Conservation (phyloP, 139 green algal species). For the Chlorella ohadii region DNA sequence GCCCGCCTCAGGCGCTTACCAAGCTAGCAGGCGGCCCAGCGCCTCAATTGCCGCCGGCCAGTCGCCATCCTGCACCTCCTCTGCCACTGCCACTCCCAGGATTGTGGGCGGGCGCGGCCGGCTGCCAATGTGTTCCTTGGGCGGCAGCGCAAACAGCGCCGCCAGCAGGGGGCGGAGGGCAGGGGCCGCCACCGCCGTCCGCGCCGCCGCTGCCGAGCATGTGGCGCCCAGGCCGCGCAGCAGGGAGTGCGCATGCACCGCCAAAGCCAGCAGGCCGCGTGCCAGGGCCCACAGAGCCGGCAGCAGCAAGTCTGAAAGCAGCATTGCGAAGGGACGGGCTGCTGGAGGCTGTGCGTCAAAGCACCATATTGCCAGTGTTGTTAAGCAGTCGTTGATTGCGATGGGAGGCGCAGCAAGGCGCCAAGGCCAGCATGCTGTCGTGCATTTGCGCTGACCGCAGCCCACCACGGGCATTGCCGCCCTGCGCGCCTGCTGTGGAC, state of each 20-base stretch:
- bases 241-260: not conserved
- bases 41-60: slow-evolving; percentile 14
- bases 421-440: not conserved
- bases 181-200: not conserved
- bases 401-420: not conserved
- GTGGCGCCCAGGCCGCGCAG: not conserved
- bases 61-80: not conserved
- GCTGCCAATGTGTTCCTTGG: slow-evolving; percentile 16
- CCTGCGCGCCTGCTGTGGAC: no score
- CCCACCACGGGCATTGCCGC: no score
- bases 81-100: not conserved
- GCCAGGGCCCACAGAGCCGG: not conserved
- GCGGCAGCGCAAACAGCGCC: not conserved
- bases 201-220: not conserved
- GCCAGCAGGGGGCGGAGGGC: not conserved
- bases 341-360: not conserved
- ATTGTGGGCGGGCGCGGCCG: not conserved
- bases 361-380: not conserved
- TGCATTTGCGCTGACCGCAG: no score
- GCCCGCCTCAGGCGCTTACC: not conserved
- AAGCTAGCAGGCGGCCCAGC: slow-evolving; percentile 5
- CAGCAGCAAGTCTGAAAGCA: slow-evolving; percentile 5
- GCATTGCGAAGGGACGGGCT: not conserved
- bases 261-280: not conserved
- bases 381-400: not conserved